These are phyloP conservation scores for Yamadazyma taylorii DNA, from an alignment of 1,139 yeast genomes.

Conservation along the genomic window DNA sequence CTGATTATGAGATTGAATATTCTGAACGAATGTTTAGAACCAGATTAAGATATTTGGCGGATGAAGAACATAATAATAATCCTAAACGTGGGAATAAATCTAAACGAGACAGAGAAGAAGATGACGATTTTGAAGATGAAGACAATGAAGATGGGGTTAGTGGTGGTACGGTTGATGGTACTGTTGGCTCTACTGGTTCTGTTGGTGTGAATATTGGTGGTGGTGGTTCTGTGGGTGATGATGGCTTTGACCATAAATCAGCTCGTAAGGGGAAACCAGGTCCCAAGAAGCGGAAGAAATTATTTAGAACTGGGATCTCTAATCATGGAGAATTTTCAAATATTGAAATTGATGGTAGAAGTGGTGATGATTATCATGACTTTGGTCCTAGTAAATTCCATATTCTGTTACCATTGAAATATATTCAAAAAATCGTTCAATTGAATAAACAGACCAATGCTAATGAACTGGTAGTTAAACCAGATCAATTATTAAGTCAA, in stretches of 20 bases:
- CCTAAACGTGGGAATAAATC: slow-evolving; percentile 37
- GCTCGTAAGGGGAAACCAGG: slow-evolving; percentile 7
- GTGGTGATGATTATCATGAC: slow-evolving; percentile 2
- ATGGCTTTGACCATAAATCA: slow-evolving; percentile 6
- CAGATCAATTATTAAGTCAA: slow-evolving; percentile 7
- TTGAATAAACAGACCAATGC: slow-evolving; percentile 1
- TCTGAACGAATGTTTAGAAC: slow-evolving; percentile 69
- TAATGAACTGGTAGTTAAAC: neutral
- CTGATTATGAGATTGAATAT: slow-evolving; percentile 67
- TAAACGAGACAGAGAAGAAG: slow-evolving; percentile 26
- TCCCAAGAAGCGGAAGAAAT: slow-evolving; percentile 13
- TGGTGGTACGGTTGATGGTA: too few relatives aligned
- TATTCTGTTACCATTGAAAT: neutral
- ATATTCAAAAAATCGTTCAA: neutral
- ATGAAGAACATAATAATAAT: slow-evolving; percentile 38
- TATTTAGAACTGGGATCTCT: slow-evolving; percentile 7
- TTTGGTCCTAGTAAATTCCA: neutral
- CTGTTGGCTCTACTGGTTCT: too few relatives aligned
- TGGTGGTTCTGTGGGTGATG: too few relatives aligned
- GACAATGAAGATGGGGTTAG: slow-evolving; percentile 13
- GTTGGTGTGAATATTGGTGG: too few relatives aligned
- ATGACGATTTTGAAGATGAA: slow-evolving; percentile 20
- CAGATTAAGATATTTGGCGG: slow-evolving; percentile 57
- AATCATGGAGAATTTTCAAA: neutral
- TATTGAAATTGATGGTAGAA: slow-evolving; percentile 8